These are phyloP conservation scores for Ascochyta koolunga DNA, from an alignment of 2,329 filamentous ascomycete genomes.

Conservation along the genomic window DNA sequence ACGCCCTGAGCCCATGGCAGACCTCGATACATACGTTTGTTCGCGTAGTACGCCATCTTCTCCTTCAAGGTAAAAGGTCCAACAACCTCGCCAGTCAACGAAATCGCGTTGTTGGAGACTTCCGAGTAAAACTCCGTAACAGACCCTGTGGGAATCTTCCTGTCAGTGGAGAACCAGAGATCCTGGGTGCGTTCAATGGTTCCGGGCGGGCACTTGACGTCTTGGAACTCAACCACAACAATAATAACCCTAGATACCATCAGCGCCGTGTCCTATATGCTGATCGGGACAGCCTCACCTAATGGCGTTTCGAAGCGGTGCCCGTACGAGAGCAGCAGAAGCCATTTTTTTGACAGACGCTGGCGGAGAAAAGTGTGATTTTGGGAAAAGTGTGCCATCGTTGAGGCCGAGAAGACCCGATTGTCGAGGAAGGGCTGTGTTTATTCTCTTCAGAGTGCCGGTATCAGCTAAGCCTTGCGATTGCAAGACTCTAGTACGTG, in stretches of 20 bases:
- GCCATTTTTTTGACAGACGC: conserved; percentile 23
- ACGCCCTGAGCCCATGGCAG: too few relatives aligned
- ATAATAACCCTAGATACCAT: conserved; percentile 18
- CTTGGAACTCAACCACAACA: conserved; percentile 32
- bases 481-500: conserved; percentile 5
- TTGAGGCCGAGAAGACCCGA: conserved; percentile 22
- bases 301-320: conserved; percentile 22
- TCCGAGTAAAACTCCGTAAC: conserved; percentile 33
- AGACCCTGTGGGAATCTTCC: conserved; percentile 28
- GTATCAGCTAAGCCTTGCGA: conserved; percentile 8
- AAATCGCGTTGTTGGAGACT: conserved; percentile 25
- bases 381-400: conserved; percentile 32
- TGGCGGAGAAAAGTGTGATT: conserved; percentile 19
- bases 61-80: conserved; percentile 28
- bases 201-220: conserved; percentile 23
- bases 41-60: conserved; percentile 28
- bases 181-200: conserved; percentile 26
- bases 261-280: neutral
- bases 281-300: conserved; percentile 11
- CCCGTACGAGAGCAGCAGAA: conserved; percentile 24
- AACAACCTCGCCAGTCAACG: conserved; percentile 29
- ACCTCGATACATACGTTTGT: conserved; percentile 11
- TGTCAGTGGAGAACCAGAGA: conserved; percentile 30
- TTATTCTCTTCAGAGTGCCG: neutral
- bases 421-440: conserved; percentile 1